These are phyloP conservation scores for Xylariaceae sp. DNA, from an alignment of 2,329 filamentous ascomycete genomes.

Conservation along the genomic window DNA sequence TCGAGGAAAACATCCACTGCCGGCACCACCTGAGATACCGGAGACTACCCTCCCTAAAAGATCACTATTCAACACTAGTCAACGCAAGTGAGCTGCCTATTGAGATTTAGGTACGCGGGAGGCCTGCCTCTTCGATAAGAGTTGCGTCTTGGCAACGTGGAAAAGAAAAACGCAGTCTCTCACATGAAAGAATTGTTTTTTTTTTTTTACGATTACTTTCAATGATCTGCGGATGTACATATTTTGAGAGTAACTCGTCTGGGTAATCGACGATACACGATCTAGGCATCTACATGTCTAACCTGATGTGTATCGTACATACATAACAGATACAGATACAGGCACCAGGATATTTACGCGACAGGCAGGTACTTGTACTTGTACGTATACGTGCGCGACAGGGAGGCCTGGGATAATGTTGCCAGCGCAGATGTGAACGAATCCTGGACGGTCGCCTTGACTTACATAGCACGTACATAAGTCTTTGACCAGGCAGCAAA, in stretches of 20 bases:
- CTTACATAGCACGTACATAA: neutral
- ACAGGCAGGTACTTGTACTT: no score
- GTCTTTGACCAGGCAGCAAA: no score
- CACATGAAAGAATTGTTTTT: no score
- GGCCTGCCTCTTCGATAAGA: neutral
- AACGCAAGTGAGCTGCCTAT: neutral
- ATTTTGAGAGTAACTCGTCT: neutral
- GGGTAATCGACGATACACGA: neutral
- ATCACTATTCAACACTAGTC: neutral
- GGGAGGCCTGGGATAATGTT: neutral
- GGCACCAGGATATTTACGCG: no score
- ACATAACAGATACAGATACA: no score
- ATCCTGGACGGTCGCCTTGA: neutral
- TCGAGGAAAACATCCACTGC: no score
- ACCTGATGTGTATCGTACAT: no score
- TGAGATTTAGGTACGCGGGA: neutral
- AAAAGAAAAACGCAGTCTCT: neutral
- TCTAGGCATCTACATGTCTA: neutral
- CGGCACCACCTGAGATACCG: no score
- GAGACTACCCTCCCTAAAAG: neutral
- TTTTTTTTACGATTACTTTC: no score
- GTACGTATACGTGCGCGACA: no score
- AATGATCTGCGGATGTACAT: no score
- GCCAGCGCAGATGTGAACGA: constrained; percentile 12
- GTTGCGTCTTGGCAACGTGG: neutral